Conservation (phyloP, 768 basidiomycete genomes). For the Trametes cingulata region DNA sequence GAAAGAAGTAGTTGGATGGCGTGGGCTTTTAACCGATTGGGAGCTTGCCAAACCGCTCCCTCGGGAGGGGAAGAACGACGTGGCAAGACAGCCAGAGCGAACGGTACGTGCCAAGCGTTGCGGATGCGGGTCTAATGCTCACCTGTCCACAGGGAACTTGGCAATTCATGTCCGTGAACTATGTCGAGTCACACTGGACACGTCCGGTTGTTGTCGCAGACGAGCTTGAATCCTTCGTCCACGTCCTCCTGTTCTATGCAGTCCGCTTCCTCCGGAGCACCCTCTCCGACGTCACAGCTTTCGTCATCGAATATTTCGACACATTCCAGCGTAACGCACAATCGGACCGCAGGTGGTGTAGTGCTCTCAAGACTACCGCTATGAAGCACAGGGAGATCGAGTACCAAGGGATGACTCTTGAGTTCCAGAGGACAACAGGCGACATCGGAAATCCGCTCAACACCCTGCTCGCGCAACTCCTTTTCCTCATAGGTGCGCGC, state of each 20-base stretch:
- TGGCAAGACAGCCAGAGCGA: neutral
- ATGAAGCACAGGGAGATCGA: too few relatives aligned
- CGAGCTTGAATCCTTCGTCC: neutral
- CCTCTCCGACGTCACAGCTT: neutral
- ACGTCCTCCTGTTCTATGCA: neutral
- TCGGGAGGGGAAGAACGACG: neutral
- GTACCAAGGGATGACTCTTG: too few relatives aligned
- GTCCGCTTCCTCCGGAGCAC: neutral
- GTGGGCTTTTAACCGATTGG: slow-evolving; percentile 5
- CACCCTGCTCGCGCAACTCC: too few relatives aligned
- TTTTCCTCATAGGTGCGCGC: too few relatives aligned
- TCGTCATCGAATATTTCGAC: neutral
- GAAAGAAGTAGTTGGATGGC: neutral
- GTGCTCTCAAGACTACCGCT: too few relatives aligned
- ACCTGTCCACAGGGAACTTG: neutral
- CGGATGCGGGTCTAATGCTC: too few relatives aligned
- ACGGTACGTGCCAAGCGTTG: neutral
- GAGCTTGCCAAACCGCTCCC: neutral
- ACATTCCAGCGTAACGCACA: neutral
- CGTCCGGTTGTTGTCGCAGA: neutral
- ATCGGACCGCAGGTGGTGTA: too few relatives aligned
- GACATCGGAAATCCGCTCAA: too few relatives aligned
- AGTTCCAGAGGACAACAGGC: too few relatives aligned
- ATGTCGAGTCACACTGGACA: neutral
- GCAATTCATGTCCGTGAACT: slow-evolving; percentile 4